phyloP scores from a whole-genome alignment of 257 asterid genomes.

The Handroanthus guayacan region DNA sequence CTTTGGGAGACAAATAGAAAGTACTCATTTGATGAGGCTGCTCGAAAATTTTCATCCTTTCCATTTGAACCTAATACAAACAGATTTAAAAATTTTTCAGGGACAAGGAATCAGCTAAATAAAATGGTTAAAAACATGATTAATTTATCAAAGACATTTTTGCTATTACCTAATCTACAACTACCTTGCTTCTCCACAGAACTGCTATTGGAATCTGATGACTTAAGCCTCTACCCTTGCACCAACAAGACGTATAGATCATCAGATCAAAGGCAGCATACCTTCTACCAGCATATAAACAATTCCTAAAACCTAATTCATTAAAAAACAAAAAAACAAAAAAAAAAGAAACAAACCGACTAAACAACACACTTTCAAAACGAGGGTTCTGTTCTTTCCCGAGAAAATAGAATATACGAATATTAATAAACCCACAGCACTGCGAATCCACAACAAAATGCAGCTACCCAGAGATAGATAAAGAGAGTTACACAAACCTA shows the following conservation, averaged over 20 bases:
- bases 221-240: slow-evolving; percentile 46
- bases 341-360: neutral
- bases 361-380: neutral
- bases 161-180: slow-evolving; percentile 18
- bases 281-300: neutral
- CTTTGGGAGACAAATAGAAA: slow-evolving; percentile 37
- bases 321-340: neutral
- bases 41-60: slow-evolving; percentile 46
- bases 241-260: slow-evolving; percentile 14
- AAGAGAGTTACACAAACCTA: neutral
- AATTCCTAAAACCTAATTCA: neutral
- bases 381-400: slow-evolving; percentile 12
- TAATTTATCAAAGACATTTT: slow-evolving; percentile 17
- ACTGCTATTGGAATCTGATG: slow-evolving; percentile 44
- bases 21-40: slow-evolving; percentile 59
- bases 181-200: slow-evolving; percentile 48
- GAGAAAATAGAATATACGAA: neutral
- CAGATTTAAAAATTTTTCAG: slow-evolving; percentile 31
- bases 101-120: slow-evolving; percentile 6
- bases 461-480: neutral
- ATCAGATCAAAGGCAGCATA: neutral
- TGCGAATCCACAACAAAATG: slow-evolving; percentile 6
- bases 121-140: slow-evolving; percentile 1
- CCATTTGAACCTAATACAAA: slow-evolving; percentile 54
- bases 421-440: neutral